A percentile compares a stretch with the other conserved stretches of the same genome.
Conservation (phyloP, 352 stramenopile species). For the Thalassiosira pacifica region DNA sequence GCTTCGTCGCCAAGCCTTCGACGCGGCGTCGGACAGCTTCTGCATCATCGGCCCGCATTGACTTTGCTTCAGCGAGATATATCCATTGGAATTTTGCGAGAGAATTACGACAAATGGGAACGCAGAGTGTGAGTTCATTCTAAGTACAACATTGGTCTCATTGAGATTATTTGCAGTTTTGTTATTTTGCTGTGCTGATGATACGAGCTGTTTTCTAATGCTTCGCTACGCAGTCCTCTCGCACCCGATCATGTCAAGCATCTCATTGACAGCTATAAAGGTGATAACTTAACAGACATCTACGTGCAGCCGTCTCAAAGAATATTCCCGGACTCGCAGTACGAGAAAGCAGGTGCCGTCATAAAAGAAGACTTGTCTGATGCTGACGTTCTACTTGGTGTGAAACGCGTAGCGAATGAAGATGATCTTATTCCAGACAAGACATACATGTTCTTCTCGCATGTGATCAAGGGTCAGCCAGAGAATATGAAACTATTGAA, state of each 20-base stretch:
- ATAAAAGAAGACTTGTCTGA: constrained; percentile 91
- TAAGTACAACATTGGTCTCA: too few relatives aligned
- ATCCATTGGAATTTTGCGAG: constrained; percentile 91
- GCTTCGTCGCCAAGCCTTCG: constrained; percentile 13
- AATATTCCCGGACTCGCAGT: constrained; percentile 94
- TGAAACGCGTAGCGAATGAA: constrained; percentile 92
- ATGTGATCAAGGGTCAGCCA: constrained; percentile 96
- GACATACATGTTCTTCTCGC: constrained; percentile 97
- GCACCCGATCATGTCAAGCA: constrained; percentile 91
- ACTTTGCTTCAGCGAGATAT: constrained; percentile 28
- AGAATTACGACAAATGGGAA: constrained; percentile 96
- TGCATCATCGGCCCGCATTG: background rate
- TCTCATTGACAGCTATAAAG: constrained; percentile 79
- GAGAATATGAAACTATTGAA: constrained; percentile 96
- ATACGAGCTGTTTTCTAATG: background rate
- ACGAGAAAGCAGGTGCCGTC: constrained; percentile 90
- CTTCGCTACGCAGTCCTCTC: constrained; percentile 25
- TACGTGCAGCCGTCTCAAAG: constrained; percentile 93
- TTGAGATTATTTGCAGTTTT: background rate
- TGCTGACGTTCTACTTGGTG: constrained; percentile 93
- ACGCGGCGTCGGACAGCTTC: background rate
- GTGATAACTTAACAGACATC: constrained; percentile 88
- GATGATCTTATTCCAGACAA: constrained; percentile 90
- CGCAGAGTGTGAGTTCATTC: constrained; percentile 89
- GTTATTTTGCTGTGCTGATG: background rate